Conservation (phyloP, 164 flowering plant species). For the Macadamia tetraphylla region DNA sequence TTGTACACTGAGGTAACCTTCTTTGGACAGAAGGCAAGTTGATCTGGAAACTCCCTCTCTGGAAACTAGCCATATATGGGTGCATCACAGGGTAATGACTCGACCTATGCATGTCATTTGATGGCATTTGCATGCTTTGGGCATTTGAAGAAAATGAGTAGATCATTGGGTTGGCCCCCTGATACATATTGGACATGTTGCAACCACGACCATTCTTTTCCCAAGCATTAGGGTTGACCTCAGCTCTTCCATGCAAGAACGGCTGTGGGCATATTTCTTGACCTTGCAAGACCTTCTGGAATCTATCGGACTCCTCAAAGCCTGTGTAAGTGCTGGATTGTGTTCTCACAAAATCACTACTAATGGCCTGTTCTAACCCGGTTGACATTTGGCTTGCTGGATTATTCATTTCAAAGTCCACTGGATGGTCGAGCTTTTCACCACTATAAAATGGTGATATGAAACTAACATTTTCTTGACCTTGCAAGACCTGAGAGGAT, state of each 20-base stretch:
- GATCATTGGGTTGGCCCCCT: constrained; percentile 33
- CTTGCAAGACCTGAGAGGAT: constrained; percentile 99
- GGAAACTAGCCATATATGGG: constrained; percentile 24
- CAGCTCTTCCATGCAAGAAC: constrained; percentile 36
- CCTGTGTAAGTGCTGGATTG: constrained; percentile 48
- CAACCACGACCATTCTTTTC: constrained; percentile 30
- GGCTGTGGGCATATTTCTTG: constrained; percentile 80
- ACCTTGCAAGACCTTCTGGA: constrained; percentile 98
- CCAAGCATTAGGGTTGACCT: constrained; percentile 35
- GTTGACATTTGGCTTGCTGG: constrained; percentile 26
- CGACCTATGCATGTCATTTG: constrained; percentile 21
- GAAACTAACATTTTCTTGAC: constrained; percentile 89
- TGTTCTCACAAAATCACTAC: constrained; percentile 25
- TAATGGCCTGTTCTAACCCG: constrained; percentile 17
- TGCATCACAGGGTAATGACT: constrained; percentile 24
- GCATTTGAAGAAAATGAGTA: constrained; percentile 46
- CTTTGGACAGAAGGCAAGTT: constrained; percentile 24
- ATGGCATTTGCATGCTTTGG: constrained; percentile 37
- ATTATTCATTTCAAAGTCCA: constrained; percentile 39
- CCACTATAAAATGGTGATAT: constrained; percentile 46
- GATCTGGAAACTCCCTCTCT: constrained; percentile 23
- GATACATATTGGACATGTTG: constrained; percentile 36
- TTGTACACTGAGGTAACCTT: constrained; percentile 9
- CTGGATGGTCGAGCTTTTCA: constrained; percentile 41
- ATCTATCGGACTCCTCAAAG: constrained; percentile 56